Evolutionary conservation across 1,284 basidiomycete genomes (phyloP).

Genomic region (Porphyrellus sp.): DNA sequence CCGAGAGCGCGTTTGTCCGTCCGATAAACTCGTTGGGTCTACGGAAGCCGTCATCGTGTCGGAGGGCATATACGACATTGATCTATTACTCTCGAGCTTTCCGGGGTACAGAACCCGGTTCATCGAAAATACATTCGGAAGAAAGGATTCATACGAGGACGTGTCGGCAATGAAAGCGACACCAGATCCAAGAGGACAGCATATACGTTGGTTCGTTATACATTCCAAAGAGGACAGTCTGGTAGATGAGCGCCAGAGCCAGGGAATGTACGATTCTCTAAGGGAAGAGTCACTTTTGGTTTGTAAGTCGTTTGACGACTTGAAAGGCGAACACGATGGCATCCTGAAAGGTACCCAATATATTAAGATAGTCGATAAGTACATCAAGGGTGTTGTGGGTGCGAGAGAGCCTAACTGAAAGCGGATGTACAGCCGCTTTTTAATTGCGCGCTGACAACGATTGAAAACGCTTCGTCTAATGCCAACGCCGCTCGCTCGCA

Average conservation of each 20-base stretch:
- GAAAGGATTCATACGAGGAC: conserved; percentile 43
- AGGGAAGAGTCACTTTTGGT: conserved; percentile 38
- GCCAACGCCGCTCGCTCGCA: conserved; percentile 65
- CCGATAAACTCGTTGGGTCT: conserved; percentile 43
- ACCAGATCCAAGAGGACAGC: conserved; percentile 33
- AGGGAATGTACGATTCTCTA: conserved; percentile 56
- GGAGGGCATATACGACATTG: conserved; percentile 75
- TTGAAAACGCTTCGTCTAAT: conserved; percentile 56
- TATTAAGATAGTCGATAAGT: conserved; percentile 46
- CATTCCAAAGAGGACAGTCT: conserved; percentile 71
- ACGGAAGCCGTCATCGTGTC: conserved; percentile 58
- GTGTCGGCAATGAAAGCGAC: conserved; percentile 48
- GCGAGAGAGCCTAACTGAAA: conserved; percentile 1
- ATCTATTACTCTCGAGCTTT: conserved; percentile 56
- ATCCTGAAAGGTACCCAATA: conserved; percentile 48
- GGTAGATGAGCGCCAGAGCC: conserved; percentile 61
- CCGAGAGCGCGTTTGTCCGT: conserved; percentile 42
- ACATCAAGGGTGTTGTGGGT: conserved; percentile 27
- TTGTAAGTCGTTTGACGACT: conserved; percentile 42
- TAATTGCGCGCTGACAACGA: conserved; percentile 17
- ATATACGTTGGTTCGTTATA: conserved; percentile 63
- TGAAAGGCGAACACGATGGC: conserved; percentile 56
- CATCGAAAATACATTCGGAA: conserved; percentile 59
- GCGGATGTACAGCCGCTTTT: conserved; percentile 5
- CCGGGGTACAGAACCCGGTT: conserved; percentile 67